Base-by-base conservation (phyloP, 768 basidiomycete genomes). In the Dentipellis fragilis region DNA sequence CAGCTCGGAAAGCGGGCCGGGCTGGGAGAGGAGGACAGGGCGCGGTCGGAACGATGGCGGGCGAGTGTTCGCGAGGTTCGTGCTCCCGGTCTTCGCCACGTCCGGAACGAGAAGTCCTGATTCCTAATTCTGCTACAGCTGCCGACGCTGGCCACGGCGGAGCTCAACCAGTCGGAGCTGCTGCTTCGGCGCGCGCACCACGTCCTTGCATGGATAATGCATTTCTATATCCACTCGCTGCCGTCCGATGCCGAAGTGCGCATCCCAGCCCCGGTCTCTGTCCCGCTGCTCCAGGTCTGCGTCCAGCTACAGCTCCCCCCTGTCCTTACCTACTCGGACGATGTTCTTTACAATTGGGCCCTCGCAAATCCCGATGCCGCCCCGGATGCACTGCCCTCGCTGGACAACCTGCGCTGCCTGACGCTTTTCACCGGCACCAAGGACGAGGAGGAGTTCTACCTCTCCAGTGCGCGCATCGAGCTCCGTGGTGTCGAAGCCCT, bases 381-480 rank as follows among this genome's bases (percentile, higher is more conserved):
- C 19, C 54, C 58, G 21, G 42, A 56, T 29, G 72, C 75, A 1
- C 71, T 66, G 7, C 74, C 76, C 1, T 71, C 70, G 34, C 68
- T 79, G 5, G 70, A 82, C 54, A 84, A 90, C 63, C 73, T 93
- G 51, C 77, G 78, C 46, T 79, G 77, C 57, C 74, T 75, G 57
- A 84, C 84, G 1, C 71, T 80, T 45, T 95, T 96, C 72, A 93
- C 94, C 1, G 78, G 80, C 19, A 86, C 86, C 4, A 68, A 68
- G 17, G 89, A 92, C 64, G 94, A 97, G 67, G 77, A 81, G 52
- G 87, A 89, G 58, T 97, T 97, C 65, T 96, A 89, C 71, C 76
- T 95, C 49, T 77, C 84, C 47, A 93, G 92, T 0, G 83, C 90
- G 1, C 80, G 88, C 1, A 89, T 93, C 63, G 94, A 97, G 67